Percentiles rank a stretch among this genome's conserved stretches.
Conservation (phyloP, 2,329 filamentous ascomycete genomes). For the Aspergillus neotritici region DNA sequence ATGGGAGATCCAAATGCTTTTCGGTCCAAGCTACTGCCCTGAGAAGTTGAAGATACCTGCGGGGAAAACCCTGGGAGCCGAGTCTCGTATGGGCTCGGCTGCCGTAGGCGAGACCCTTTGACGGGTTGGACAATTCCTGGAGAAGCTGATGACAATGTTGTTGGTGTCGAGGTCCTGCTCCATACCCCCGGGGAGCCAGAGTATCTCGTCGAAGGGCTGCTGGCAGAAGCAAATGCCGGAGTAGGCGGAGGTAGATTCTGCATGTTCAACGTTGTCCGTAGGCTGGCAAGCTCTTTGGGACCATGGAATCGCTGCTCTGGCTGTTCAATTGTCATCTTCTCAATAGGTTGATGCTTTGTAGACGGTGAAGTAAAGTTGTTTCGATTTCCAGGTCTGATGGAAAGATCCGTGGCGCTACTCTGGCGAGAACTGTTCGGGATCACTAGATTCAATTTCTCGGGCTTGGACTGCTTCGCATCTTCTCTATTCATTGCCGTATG, state of each 20-base stretch:
- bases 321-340: constrained; percentile 11
- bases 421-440: constrained; percentile 21
- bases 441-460: constrained; percentile 28
- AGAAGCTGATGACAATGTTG: constrained; percentile 46
- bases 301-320: constrained; percentile 19
- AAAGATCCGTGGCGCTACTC: constrained; percentile 10
- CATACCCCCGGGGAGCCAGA: constrained; percentile 43
- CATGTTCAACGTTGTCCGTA: constrained; percentile 31
- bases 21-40: constrained; percentile 13
- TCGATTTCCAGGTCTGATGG: constrained; percentile 9
- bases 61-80: constrained; percentile 30
- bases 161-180: constrained; percentile 46
- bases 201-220: constrained; percentile 43
- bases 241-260: constrained; percentile 35
- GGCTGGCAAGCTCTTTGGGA: constrained; percentile 36
- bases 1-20: constrained; percentile 11
- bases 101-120: constrained; percentile 33
- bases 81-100: constrained; percentile 34
- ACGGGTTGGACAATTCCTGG: constrained; percentile 41
- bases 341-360: neutral
- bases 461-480: constrained; percentile 6
- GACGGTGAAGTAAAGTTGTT: neutral
- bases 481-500: constrained; percentile 20
- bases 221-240: constrained; percentile 34
- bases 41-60: constrained; percentile 14